A percentile compares a stretch with the other conserved stretches of the same genome.
Conservation (phyloP, 2,329 filamentous ascomycete genomes). For the Alternaria burnsii region DNA sequence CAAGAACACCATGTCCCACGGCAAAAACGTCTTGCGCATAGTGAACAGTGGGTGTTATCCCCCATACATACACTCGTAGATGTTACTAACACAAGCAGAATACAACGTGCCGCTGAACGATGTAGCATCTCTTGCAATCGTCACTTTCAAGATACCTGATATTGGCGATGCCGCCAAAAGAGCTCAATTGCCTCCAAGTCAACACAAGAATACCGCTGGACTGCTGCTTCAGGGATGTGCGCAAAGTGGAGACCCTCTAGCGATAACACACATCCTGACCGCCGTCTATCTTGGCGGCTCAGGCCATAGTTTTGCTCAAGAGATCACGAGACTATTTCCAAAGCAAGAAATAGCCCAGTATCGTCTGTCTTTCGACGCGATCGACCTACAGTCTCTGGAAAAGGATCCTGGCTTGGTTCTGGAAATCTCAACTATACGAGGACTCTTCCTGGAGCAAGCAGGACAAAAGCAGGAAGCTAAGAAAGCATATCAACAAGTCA, state of each 20-base stretch:
- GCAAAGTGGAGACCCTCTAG: constrained; percentile 36
- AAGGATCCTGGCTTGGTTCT: constrained; percentile 26
- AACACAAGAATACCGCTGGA: constrained; percentile 29
- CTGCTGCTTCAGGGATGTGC: constrained; percentile 41
- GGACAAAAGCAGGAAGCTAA: constrained; percentile 33
- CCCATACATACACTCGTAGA: neutral
- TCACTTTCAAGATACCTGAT: constrained; percentile 37
- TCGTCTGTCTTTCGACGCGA: constrained; percentile 27
- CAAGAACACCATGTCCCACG: constrained; percentile 29
- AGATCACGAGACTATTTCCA: constrained; percentile 30
- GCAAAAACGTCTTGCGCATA: constrained; percentile 25
- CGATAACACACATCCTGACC: constrained; percentile 41
- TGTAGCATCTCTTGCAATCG: constrained; percentile 37
- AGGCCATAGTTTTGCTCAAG: constrained; percentile 17
- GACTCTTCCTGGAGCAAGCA: constrained; percentile 40
- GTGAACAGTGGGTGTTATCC: constrained; percentile 31
- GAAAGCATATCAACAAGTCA: constrained; percentile 34
- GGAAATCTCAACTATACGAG: constrained; percentile 41
- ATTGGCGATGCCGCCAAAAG: constrained; percentile 26
- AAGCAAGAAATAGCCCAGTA: constrained; percentile 29
- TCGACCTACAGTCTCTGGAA: constrained; percentile 22
- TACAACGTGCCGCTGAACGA: constrained; percentile 34
- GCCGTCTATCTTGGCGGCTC: constrained; percentile 31
- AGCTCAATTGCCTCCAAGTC: constrained; percentile 35
- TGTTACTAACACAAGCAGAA: constrained; percentile 29